Evolutionary conservation across 2,329 filamentous ascomycete species (phyloP), one percentile per base, ranked within the genome.

Genomic region (Verticillium longisporum): DNA sequence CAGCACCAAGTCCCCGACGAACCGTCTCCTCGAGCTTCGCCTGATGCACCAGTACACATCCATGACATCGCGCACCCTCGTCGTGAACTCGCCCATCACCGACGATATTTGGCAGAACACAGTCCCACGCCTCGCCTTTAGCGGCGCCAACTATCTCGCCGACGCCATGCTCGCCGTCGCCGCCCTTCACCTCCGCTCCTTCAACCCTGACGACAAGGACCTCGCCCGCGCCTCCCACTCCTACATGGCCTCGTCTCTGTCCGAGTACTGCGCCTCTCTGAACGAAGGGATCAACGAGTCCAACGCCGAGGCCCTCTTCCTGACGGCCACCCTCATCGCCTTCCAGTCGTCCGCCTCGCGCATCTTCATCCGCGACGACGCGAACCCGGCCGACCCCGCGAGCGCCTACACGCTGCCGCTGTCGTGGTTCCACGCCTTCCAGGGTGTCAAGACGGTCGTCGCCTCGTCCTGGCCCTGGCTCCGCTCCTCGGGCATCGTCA

Each of bases 381-480:
- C 72, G 15, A 74, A 78, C 41, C 66, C 69, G 3, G 73, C 74
- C 56, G 75, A 78, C 33, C 69, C 74, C 3, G 69, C 71, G n/a
- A 74, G 64, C 55, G 76, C 75, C 45, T 88, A 88, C 68, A 76
- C 77, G 18, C 72, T 87, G n/a, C 86, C 86, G 0, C 72, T 88
- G 54, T 79, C 83, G 3, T 88, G 84, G 85, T 88, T 88, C 63
- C 85, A 88, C 68, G 82, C 86, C 4, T 88, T 87, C 67, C 86
- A 88, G 67, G 86, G 86, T 13, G 84, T 88, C 65, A 88, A 88
- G 69, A 83, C 85, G 1, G 79, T 88, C 37, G 85, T 88, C 0
- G 82, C 85, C 21, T 80, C 81, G 2, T 86, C 84, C 14, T 88
- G 86, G 86, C 82, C 81, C 61, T 88, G 82, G 80, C 78, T 88